Evolutionary conservation across 2,329 filamentous ascomycete genomes (phyloP).

Genomic region (Claviceps arundinis): DNA sequence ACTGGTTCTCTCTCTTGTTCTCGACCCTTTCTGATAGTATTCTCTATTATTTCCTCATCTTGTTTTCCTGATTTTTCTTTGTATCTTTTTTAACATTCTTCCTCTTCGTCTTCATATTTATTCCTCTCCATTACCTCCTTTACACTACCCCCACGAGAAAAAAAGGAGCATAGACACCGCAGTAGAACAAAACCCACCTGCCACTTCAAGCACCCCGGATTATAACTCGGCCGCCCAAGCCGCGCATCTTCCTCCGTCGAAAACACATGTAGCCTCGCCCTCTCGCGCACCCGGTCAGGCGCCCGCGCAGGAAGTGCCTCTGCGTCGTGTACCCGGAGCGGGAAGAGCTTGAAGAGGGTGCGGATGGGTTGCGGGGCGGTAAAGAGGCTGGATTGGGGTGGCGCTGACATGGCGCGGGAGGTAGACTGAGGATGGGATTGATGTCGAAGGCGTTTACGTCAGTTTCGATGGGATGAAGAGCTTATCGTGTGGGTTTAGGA

Average conservation of each 20-base stretch:
- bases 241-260: slow-evolving; percentile 48
- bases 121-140: not conserved
- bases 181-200: slow-evolving; percentile 49
- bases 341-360: slow-evolving; percentile 72
- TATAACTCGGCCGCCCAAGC: slow-evolving; percentile 60
- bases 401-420: slow-evolving; percentile 1
- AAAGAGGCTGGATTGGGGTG: slow-evolving; percentile 26
- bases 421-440: not conserved
- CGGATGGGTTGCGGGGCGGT: slow-evolving; percentile 63
- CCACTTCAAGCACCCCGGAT: slow-evolving; percentile 90
- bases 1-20: too few relatives aligned
- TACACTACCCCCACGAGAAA: not conserved
- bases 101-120: not conserved
- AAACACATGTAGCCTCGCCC: slow-evolving; percentile 64
- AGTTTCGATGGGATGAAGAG: too few relatives aligned
- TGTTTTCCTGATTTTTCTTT: not conserved
- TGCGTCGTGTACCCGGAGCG: slow-evolving; percentile 59
- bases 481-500: too few relatives aligned
- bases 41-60: too few relatives aligned
- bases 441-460: too few relatives aligned
- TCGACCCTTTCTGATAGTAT: too few relatives aligned
- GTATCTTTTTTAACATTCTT: not conserved
- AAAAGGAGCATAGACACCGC: not conserved
- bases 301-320: slow-evolving; percentile 60
- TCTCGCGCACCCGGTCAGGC: slow-evolving; percentile 23